These are phyloP conservation scores for Clarkia xantiana DNA, from an alignment of 345 rosid species.

Conservation along the genomic window DNA sequence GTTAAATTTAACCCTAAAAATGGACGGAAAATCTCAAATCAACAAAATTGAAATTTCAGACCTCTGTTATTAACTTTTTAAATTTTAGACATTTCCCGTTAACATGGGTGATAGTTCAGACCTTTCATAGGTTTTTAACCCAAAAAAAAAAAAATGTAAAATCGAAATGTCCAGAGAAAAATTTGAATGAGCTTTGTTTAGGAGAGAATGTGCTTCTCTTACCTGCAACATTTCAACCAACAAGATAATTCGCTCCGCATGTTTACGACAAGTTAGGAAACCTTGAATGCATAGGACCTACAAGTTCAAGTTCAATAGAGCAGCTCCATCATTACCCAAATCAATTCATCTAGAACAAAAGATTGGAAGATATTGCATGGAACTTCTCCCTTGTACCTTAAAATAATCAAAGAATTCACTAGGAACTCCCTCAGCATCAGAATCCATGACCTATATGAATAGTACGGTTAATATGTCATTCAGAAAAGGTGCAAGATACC, in stretches of 20 bases:
- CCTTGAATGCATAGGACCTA: conserved; percentile 99
- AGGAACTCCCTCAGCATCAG: conserved; percentile 99
- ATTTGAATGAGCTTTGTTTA: not conserved
- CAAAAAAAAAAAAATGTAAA: too few relatives aligned
- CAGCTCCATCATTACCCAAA: not conserved
- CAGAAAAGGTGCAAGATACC: not conserved
- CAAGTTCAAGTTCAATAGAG: not conserved
- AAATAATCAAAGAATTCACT: conserved; percentile 99
- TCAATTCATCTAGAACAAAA: not conserved
- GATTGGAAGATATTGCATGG: not conserved
- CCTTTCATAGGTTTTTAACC: too few relatives aligned
- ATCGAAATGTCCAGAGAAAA: too few relatives aligned
- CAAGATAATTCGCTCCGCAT: conserved; percentile 89
- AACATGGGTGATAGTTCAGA: too few relatives aligned
- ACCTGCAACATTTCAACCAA: conserved; percentile 99
- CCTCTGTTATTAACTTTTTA: too few relatives aligned
- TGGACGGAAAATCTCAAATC: too few relatives aligned
- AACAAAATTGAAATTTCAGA: too few relatives aligned
- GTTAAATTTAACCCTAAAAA: too few relatives aligned
- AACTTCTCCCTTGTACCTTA: conserved; percentile 40
- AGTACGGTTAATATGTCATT: conserved; percentile 2
- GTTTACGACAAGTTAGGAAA: conserved; percentile 92
- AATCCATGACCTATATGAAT: conserved; percentile 79
- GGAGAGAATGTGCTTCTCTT: conserved; percentile 1
- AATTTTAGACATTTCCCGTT: too few relatives aligned